Percentiles rank a stretch among this genome's conserved stretches.
phyloP scores from a whole-genome alignment of 495 filamentous ascomycete species.

The Aspergillus haitiensis region DNA sequence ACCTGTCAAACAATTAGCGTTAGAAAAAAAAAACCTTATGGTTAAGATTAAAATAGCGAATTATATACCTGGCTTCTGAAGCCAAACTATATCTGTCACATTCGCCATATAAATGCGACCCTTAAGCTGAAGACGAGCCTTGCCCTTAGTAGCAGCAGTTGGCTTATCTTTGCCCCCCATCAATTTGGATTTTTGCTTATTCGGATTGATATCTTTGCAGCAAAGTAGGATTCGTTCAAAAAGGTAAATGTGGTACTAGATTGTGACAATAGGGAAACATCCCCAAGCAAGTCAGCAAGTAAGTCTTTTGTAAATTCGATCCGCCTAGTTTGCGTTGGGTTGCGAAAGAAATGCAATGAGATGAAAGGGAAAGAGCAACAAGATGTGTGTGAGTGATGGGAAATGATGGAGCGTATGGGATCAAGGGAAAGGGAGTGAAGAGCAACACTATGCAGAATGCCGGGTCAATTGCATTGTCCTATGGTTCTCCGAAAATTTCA shows the following conservation, averaged over 20 bases:
- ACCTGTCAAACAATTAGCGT: conserved; percentile 47
- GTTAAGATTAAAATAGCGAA: not conserved
- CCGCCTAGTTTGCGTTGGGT: too few relatives aligned
- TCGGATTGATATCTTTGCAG: conserved; percentile 90
- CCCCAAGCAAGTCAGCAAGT: conserved; percentile 32
- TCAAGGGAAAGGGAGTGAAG: too few relatives aligned
- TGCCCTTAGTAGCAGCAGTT: conserved; percentile 67
- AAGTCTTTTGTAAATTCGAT: not conserved
- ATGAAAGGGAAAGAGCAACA: not conserved
- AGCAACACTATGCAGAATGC: too few relatives aligned
- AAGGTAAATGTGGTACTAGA: conserved; percentile 92
- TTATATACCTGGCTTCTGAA: conserved; percentile 74
- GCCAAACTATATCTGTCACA: conserved; percentile 86
- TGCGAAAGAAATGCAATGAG: not conserved
- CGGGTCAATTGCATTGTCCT: too few relatives aligned
- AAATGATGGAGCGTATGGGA: too few relatives aligned
- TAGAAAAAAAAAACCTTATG: not conserved
- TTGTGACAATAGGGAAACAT: conserved; percentile 15
- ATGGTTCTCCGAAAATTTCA: too few relatives aligned
- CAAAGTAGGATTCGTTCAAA: conserved; percentile 95
- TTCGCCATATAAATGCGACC: conserved; percentile 99
- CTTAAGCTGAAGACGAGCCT: conserved; percentile 86
- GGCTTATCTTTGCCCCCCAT: conserved; percentile 66
- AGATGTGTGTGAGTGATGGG: too few relatives aligned
- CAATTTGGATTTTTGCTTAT: conserved; percentile 76